Conservation (phyloP, 2,329 filamentous ascomycete genomes). For the Pseudogymnoascus sp. region DNA sequence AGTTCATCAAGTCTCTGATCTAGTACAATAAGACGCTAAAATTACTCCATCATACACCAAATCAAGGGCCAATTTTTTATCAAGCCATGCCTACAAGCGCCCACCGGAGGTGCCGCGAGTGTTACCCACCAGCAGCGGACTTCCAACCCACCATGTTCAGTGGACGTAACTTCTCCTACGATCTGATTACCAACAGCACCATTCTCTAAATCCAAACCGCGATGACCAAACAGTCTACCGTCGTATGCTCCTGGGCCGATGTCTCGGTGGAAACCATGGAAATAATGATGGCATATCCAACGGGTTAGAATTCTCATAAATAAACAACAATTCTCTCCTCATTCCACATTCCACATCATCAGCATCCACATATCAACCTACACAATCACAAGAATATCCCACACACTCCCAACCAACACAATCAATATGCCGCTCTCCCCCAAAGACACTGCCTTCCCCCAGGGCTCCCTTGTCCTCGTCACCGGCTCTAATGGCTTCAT, state of each 20-base stretch:
- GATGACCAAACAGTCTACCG: neutral
- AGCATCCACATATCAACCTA: neutral
- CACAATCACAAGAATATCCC: neutral
- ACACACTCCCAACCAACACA: neutral
- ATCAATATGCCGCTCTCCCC: neutral
- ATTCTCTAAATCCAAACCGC: neutral
- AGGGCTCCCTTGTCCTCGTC: conserved; percentile 31
- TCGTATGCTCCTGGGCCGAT: neutral
- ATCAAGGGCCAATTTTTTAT: neutral
- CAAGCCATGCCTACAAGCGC: neutral
- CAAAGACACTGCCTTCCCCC: conserved; percentile 12
- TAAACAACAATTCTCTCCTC: neutral
- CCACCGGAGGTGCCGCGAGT: neutral
- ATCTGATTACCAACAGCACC: neutral
- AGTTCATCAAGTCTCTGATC: neutral
- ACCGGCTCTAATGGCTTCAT: conserved; percentile 36
- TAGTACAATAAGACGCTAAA: neutral
- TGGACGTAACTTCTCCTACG: neutral
- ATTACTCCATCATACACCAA: neutral
- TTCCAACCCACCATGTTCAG: neutral
- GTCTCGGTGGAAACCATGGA: neutral
- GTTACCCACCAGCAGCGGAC: neutral
- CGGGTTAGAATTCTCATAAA: neutral
- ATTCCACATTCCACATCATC: neutral
- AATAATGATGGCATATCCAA: neutral